Percentiles rank a stretch among this genome's conserved stretches.
phyloP scores from a whole-genome alignment of 2,329 filamentous ascomycete species.

The Sordariomycetes sp. region DNA sequence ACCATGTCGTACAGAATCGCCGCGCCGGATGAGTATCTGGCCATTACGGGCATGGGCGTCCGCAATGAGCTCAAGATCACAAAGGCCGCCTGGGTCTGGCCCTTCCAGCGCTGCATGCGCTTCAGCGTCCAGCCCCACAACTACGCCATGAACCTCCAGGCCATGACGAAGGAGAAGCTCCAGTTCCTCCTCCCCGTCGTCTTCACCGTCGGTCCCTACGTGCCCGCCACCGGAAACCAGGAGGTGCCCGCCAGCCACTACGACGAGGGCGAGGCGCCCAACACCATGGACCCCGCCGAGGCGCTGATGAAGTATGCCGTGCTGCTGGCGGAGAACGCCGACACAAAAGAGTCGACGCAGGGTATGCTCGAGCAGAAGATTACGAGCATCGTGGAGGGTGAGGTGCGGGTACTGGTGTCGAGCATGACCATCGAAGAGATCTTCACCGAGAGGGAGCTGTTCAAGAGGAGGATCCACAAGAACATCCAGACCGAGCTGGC shows the following conservation, averaged over 20 bases:
- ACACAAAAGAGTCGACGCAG: conserved; percentile 24
- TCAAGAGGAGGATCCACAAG: conserved; percentile 61
- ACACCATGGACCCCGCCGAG: conserved; percentile 39
- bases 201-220: conserved; percentile 73
- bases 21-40: conserved; percentile 71
- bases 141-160: conserved; percentile 70
- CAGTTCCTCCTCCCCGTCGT: conserved; percentile 73
- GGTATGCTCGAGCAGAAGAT: conserved; percentile 71
- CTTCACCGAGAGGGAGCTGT: conserved; percentile 63
- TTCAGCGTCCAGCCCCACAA: conserved; percentile 59
- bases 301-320: conserved; percentile 73
- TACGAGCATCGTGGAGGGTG: conserved; percentile 82
- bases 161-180: conserved; percentile 82
- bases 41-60: conserved; percentile 70
- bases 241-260: conserved; percentile 5
- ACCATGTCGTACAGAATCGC: conserved; percentile 53
- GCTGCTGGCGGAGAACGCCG: conserved; percentile 59
- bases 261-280: conserved; percentile 10
- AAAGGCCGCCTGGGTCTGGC: conserved; percentile 63
- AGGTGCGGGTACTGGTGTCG: conserved; percentile 70
- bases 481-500: conserved; percentile 65
- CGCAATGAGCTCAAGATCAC: conserved; percentile 56
- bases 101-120: conserved; percentile 49
- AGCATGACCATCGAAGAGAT: conserved; percentile 92
- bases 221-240: conserved; percentile 44